Evolutionary conservation across 345 rosid species (phyloP), one percentile per base, ranked within the genome.

Genomic region (Citrus mangshanensis): DNA sequence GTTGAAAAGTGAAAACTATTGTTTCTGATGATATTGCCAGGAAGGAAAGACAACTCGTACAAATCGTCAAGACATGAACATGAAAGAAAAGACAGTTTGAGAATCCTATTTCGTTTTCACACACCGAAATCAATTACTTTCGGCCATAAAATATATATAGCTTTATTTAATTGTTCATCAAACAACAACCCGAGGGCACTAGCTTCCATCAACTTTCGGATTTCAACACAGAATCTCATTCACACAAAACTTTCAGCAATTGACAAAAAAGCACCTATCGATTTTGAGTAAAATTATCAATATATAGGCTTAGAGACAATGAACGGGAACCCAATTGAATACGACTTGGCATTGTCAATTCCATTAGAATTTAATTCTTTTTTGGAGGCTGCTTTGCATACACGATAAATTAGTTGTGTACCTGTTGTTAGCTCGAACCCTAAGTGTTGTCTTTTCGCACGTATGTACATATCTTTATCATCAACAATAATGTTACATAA

Each of bases 311-410:
- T 27, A 6, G 9, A 65, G 21, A 32, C 25, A 66, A 19, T 65
- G 25, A 35, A 66, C 21, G 70, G 35, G 38, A 18, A 34, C 70
- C 70, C 46, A 66, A 19, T 10, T 34, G 70, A 66, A 10, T 21
- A 66, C 40, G 46, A 66, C 46, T 66, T 1, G 24, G n/a, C 46
- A 54, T 32, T 65, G 69, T 65, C 69, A 65, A 32, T 34, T 35
- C 35, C 42, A 34, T 34, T 34, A 6, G 7, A 30, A 32, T 19
- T 9, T 21, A 35, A 21, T 34, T 32, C 40, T 32, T 22, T 65
- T 65, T 32, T 32, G 68, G 40, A 65, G 68, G 42, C 68, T 65
- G 24, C 68, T 65, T 65, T 65, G 68, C 68, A 62, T 28, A 62
- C 67, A 62, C 40, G 35, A 65, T 35, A 18, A 40, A 21, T 16